Evolutionary conservation across 1,284 basidiomycete genomes (phyloP).

Genomic region (Schizophyllum amplum): DNA sequence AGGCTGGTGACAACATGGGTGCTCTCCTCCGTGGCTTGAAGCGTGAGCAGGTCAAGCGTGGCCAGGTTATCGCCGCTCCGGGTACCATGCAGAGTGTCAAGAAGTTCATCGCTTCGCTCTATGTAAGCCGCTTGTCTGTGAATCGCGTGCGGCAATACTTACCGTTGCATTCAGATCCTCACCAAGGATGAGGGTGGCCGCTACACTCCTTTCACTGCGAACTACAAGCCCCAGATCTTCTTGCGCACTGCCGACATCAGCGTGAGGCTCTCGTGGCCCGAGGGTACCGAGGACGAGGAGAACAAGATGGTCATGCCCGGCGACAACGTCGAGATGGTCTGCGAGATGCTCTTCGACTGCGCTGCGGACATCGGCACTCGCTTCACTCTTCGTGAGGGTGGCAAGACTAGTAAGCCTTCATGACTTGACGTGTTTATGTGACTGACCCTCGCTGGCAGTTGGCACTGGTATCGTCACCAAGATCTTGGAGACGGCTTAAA

Average conservation of each 20-base stretch:
- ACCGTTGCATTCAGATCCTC: constrained; percentile 47
- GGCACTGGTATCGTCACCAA: constrained; percentile 90
- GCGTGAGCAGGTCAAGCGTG: constrained; percentile 92
- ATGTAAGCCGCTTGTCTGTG: constrained; percentile 40
- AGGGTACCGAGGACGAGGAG: constrained; percentile 64
- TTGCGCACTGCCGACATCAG: constrained; percentile 96
- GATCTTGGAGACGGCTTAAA: constrained; percentile 43
- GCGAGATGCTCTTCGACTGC: constrained; percentile 81
- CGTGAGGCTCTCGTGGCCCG: constrained; percentile 80
- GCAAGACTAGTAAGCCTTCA: constrained; percentile 73
- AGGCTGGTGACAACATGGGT: constrained; percentile 99
- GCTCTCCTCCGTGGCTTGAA: constrained; percentile 95
- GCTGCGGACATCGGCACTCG: constrained; percentile 90
- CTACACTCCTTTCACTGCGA: constrained; percentile 94
- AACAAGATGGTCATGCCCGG: constrained; percentile 98
- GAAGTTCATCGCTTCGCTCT: constrained; percentile 91
- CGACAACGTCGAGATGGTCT: constrained; percentile 94
- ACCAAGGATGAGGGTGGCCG: constrained; percentile 99
- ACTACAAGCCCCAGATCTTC: constrained; percentile 97
- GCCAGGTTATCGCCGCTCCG: constrained; percentile 86
- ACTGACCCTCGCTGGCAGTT: constrained; percentile 35
- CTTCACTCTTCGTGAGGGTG: constrained; percentile 97
- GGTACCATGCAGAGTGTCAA: constrained; percentile 93
- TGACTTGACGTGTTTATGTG: background rate
- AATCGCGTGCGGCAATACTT: background rate